These are phyloP conservation scores for Arabidopsis lyrata DNA, from an alignment of 441 rosid species.

Conservation along the genomic window DNA sequence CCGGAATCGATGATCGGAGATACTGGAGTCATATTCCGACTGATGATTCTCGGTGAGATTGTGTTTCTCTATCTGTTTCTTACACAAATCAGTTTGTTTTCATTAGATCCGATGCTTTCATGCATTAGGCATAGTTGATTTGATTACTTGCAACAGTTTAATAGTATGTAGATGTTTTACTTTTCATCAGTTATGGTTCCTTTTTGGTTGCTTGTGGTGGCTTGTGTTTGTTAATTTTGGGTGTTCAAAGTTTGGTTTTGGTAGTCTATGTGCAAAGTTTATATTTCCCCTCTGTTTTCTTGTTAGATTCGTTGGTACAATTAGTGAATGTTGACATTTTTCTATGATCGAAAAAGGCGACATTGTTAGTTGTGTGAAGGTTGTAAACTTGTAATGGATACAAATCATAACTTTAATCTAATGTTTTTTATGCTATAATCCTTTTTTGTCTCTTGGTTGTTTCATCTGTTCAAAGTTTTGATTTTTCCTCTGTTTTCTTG, in stretches of 20 bases:
- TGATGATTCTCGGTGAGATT: slow-evolving; percentile 88
- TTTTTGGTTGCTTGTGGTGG: background rate
- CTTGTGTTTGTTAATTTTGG: background rate
- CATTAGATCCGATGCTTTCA: background rate
- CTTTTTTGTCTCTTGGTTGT: too few relatives aligned
- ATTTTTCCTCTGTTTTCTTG: background rate
- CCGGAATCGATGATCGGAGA: slow-evolving; percentile 94
- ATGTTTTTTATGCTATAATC: background rate
- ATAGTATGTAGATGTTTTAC: too few relatives aligned
- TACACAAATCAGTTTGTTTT: background rate
- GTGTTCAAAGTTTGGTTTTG: background rate
- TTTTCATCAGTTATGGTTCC: background rate
- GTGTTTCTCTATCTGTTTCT: background rate
- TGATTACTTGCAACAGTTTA: too few relatives aligned
- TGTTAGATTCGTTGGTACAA: background rate
- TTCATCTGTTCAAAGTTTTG: background rate
- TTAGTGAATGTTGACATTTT: slow-evolving; percentile 24
- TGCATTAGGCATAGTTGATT: too few relatives aligned
- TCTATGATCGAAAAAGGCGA: background rate
- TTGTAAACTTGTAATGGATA: background rate
- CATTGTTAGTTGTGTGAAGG: background rate
- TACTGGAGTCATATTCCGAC: slow-evolving; percentile 87
- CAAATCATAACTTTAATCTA: background rate
- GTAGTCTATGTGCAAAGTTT: background rate
- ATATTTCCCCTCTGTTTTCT: background rate